Base-by-base conservation (phyloP, 805 yeast genomes). In the Hanseniaspora thailandica region DNA sequence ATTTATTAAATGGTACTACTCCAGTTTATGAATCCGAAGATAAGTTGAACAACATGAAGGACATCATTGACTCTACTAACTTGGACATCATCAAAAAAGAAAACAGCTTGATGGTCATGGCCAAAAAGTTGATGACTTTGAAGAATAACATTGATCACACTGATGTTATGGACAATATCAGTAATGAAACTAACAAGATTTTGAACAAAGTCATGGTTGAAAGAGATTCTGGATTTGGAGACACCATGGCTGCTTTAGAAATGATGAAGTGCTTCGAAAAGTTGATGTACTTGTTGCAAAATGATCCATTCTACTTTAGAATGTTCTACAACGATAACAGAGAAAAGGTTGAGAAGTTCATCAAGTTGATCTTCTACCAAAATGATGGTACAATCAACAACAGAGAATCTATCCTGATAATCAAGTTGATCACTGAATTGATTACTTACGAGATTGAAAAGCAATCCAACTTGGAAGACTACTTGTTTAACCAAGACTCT, bases 211-310 rank as follows among this genome's bases (percentile, higher is more conserved):
- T 55, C 26, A 33, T 52, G 15, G 23, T 40, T 34, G 44, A 33
- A 20, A 52, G 49, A 38, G 47, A 36, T 41, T 39, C 28, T 28
- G 47, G 41, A 49, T 44, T 40, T 40, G 43, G 38, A 12, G 47
- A 49, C 8, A 35, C 55, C 17, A 46, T 52, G 25, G 23, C 33
- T 12, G 48, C 26, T 20, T 20, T 52, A 10, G 45, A 31, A 41
- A 43, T 30, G 17, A 23, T 52, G 36, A 36, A 33, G 13, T 13
- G 43, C 25, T 85, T 84, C 65, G 96, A 83, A 60, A 83, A 85
- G 22, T 62, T 90, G 49, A 81, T 93, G 59, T 93, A 83, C 62
- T 68, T 90, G 25, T 66, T 93, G 43, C 97, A 93, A 64, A 84
- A 95, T 0, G 86, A 86, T 60, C 85, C 95, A 0, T 64, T 66